A percentile compares a stretch with the other conserved stretches of the same genome.
Evolutionary conservation across 2,329 filamentous ascomycete genomes (phyloP).

Genomic region (Penicillium frequentans): DNA sequence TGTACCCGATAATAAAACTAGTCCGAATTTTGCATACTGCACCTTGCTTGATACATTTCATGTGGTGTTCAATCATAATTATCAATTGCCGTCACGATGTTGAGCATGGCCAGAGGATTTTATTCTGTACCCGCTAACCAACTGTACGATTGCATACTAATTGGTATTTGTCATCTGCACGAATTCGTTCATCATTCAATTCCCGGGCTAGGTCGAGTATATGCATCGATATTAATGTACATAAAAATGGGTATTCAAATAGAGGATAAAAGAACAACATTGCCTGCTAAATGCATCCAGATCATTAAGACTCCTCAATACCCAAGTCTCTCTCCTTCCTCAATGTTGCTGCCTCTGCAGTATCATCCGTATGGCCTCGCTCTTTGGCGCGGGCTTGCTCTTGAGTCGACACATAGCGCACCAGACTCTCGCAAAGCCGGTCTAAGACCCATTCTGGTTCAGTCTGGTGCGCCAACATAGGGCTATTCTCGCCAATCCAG

Average conservation of each 20-base stretch:
- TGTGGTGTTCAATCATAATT: no score
- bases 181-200: no score
- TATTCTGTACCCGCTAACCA: no score
- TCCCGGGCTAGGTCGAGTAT: no score
- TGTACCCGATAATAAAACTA: no score
- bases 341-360: slow-evolving; percentile 20
- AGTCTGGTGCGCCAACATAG: slow-evolving; percentile 61
- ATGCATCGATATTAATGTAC: background rate
- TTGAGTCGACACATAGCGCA: slow-evolving; percentile 41
- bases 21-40: no score
- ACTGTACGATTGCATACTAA: no score
- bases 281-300: background rate
- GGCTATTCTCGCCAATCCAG: slow-evolving; percentile 69
- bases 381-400: slow-evolving; percentile 10
- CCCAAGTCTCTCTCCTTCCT: slow-evolving; percentile 27
- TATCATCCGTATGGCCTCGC: background rate
- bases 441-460: slow-evolving; percentile 69
- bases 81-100: no score
- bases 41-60: no score
- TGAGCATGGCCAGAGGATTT: no score
- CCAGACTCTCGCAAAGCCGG: slow-evolving; percentile 64
- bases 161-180: no score
- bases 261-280: background rate
- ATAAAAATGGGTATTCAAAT: background rate
- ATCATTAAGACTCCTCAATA: slow-evolving; percentile 13